These are phyloP conservation scores for Scheffersomyces stipitis DNA, from an alignment of 805 yeast species.

Conservation along the genomic window DNA sequence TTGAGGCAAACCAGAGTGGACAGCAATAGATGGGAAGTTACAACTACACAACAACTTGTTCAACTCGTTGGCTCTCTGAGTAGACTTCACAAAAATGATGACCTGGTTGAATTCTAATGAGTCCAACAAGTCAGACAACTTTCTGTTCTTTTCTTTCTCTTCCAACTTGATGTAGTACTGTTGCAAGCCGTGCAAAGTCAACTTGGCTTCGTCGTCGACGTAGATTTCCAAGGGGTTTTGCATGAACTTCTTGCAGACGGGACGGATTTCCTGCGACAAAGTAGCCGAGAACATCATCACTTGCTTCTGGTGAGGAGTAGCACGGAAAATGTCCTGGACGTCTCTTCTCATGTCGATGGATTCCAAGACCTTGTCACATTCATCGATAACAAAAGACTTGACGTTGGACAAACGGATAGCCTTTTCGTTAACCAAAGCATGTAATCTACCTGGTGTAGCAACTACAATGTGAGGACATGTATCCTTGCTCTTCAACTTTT, in stretches of 20 bases:
- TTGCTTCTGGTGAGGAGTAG: conserved; percentile 97
- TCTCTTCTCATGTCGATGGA: conserved; percentile 93
- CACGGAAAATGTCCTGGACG: conserved; percentile 96
- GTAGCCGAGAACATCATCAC: conserved; percentile 99
- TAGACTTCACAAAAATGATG: conserved; percentile 90
- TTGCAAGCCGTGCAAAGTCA: conserved; percentile 96
- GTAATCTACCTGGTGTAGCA: conserved; percentile 97
- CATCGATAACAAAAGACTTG: conserved; percentile 94
- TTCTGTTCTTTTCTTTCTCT: conserved; percentile 91
- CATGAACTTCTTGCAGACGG: conserved; percentile 96
- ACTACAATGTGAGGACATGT: conserved; percentile 96
- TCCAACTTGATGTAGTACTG: conserved; percentile 89
- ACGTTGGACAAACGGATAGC: conserved; percentile 81
- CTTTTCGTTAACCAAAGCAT: conserved; percentile 91
- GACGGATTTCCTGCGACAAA: conserved; percentile 88
- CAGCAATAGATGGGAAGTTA: conserved; percentile 96
- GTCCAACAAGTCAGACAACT: conserved; percentile 88
- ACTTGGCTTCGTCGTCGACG: conserved; percentile 96
- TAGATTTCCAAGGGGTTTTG: conserved; percentile 96
- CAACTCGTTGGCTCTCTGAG: conserved; percentile 88
- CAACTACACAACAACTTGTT: conserved; percentile 86
- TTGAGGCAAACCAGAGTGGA: conserved; percentile 93
- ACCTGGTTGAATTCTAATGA: conserved; percentile 97
- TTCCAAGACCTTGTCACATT: conserved; percentile 97
- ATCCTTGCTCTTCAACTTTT: conserved; percentile 84